phyloP scores from a whole-genome alignment of 768 basidiomycete genomes.

The Pleurotus ostreatus region DNA sequence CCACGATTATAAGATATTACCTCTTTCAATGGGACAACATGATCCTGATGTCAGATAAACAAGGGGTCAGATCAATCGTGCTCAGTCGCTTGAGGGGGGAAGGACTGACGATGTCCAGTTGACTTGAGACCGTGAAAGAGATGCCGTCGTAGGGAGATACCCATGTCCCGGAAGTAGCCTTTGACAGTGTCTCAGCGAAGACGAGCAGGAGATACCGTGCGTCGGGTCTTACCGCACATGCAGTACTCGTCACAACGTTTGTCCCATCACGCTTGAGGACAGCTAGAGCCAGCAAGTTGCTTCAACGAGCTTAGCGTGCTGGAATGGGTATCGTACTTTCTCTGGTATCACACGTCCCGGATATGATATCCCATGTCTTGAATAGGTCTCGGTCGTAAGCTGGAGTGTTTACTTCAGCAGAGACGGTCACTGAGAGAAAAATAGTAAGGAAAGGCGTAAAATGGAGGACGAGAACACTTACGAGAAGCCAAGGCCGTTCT shows the following conservation, averaged over 20 bases:
- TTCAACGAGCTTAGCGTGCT: not conserved
- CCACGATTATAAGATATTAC: constrained; percentile 13
- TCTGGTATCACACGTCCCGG: constrained; percentile 47
- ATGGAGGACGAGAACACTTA: not conserved
- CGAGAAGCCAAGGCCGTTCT: constrained; percentile 6
- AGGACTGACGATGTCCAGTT: constrained; percentile 44
- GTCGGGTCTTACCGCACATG: constrained; percentile 22
- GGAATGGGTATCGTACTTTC: constrained; percentile 33
- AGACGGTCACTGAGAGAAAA: constrained; percentile 28
- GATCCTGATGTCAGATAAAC: constrained; percentile 31
- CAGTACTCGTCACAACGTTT: constrained; percentile 34
- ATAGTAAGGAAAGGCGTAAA: not conserved
- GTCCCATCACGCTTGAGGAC: constrained; percentile 43
- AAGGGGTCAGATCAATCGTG: too few species aligned
- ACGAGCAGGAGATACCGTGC: too few species aligned
- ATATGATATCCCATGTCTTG: constrained; percentile 47
- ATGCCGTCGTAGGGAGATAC: constrained; percentile 49
- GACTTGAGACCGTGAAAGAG: constrained; percentile 37
- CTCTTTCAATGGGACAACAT: constrained; percentile 53
- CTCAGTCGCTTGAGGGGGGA: not conserved
- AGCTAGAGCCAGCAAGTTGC: constrained; percentile 20
- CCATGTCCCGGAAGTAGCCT: constrained; percentile 46
- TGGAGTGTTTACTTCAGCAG: constrained; percentile 36
- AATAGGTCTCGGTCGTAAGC: constrained; percentile 38
- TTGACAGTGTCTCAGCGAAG: too few species aligned